Conservation (phyloP, 148 eudicot genomes). For the Camellia japonica region DNA sequence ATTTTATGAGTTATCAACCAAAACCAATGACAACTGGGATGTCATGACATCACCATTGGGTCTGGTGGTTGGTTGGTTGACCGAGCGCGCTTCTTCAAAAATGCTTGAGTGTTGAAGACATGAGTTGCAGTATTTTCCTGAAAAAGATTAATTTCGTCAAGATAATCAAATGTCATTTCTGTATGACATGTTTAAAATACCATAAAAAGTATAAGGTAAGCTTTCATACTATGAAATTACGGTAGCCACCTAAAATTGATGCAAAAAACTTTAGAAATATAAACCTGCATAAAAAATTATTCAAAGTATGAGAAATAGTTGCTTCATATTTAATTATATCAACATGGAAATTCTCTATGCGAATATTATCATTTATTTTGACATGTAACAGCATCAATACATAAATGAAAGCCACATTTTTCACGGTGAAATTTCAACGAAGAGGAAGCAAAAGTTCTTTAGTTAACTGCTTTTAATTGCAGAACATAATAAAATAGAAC, state of each 20-base stretch:
- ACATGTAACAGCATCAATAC: not conserved
- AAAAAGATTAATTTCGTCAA: constrained; percentile 15
- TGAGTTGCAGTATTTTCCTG: constrained; percentile 94
- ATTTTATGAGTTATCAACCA: not conserved
- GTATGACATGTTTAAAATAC: not conserved
- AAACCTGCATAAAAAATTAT: constrained; percentile 58
- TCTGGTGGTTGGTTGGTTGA: constrained; percentile 85
- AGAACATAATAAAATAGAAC: not conserved
- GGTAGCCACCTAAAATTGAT: constrained; percentile 89
- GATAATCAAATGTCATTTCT: not conserved
- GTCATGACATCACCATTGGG: constrained; percentile 59
- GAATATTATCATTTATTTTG: not conserved
- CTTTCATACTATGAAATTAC: constrained; percentile 82
- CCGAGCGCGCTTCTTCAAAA: constrained; percentile 93
- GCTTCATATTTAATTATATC: not conserved
- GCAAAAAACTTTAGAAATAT: constrained; percentile 92
- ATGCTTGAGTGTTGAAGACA: constrained; percentile 92
- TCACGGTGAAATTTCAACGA: not conserved
- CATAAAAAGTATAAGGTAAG: constrained; percentile 16
- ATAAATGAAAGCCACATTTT: not conserved
- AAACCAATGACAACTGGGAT: not conserved
- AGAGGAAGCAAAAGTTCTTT: not conserved
- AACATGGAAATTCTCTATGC: not conserved
- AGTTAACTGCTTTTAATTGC: not conserved
- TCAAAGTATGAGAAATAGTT: constrained; percentile 8